Conservation (phyloP, 345 rosid species). For the Euphorbia pulcherrima region DNA sequence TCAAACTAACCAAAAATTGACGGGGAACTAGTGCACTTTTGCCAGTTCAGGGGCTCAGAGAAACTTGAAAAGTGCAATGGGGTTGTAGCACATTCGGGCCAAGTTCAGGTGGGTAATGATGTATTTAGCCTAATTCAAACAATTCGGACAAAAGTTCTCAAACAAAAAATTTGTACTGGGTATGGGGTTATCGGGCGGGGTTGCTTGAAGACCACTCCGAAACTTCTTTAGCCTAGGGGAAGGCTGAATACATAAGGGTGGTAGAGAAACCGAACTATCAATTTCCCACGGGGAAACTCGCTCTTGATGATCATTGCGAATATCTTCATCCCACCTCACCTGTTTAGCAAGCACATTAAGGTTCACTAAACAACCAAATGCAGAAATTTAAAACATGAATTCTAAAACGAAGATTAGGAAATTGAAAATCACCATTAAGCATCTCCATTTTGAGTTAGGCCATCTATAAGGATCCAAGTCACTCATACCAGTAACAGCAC, state of each 20-base stretch:
- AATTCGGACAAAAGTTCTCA: background rate
- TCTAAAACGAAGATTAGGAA: constrained; percentile 3
- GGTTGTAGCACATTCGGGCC: too few species aligned
- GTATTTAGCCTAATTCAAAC: too few species aligned
- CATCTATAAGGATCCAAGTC: constrained; percentile 78
- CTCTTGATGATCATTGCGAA: constrained; percentile 49
- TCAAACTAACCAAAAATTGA: too few species aligned
- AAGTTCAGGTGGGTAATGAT: too few species aligned
- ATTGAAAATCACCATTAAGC: constrained; percentile 66
- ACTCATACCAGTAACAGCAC: constrained; percentile 62
- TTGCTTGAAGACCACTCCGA: constrained; percentile 53
- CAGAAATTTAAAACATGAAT: background rate
- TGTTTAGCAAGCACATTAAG: constrained; percentile 23
- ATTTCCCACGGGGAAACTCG: constrained; percentile 93
- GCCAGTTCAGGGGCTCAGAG: too few species aligned
- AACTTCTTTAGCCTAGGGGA: constrained; percentile 78
- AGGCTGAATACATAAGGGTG: constrained; percentile 66
- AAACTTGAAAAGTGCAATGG: too few species aligned
- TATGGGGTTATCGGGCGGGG: constrained; percentile 46
- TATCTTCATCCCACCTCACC: constrained; percentile 87
- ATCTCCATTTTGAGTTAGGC: constrained; percentile 95
- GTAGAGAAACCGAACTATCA: constrained; percentile 68
- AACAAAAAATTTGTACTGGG: constrained; percentile 35
- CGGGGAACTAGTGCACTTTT: too few species aligned
- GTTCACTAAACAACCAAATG: background rate